Evolutionary conservation across 1,284 basidiomycete species (phyloP), one percentile per base, ranked within the genome.

Genomic region (Cryptococcus depauperatus): DNA sequence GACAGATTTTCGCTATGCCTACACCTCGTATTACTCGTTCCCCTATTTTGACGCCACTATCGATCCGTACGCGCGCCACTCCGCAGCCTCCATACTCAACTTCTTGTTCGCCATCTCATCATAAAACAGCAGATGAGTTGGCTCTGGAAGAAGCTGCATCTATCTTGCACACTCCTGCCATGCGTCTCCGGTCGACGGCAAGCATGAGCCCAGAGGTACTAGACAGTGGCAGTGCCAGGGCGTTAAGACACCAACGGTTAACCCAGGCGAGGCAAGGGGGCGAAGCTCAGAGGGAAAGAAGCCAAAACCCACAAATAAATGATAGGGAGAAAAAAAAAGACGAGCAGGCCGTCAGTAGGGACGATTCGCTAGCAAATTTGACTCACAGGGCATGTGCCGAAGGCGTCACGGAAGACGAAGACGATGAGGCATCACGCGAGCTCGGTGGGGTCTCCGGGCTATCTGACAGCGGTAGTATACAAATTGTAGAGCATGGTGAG

Each of bases 71-170:
- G 27, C 39, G 48, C 23, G 38, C 54, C 10, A 35, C 44, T 2
- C 32, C 41, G 19, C 42, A 45, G 28, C 42, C 35, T 19, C n/a
- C n/a, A n/a, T 42, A 44, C 11, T 28, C 50, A 11, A 44, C 44
- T 27, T 41, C 52, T n/a, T 43, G 29, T 37, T 30, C 28, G 18
- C 13, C 37, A 10, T 51, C 53, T 29, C 61, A 64, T 41, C 61
- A 61, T 44, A 47, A 49, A 27, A 55, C 56, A 7, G 53, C 63
- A 6, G 62, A 66, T 43, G 56, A 63, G 41, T 53, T 58, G 11
- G 56, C 61, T 10, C 19, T 54, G 6, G 50, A 52, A 33, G 66
- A 62, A 40, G 63, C 63, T 3, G 54, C 50, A 1, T 41, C 56
- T 4, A 33, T 61, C 16, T 42, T 55, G 5, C 48, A 50, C 23